Evolutionary conservation across 2,329 filamentous ascomycete species (phyloP).

Genomic region (Aciculosporium take): DNA sequence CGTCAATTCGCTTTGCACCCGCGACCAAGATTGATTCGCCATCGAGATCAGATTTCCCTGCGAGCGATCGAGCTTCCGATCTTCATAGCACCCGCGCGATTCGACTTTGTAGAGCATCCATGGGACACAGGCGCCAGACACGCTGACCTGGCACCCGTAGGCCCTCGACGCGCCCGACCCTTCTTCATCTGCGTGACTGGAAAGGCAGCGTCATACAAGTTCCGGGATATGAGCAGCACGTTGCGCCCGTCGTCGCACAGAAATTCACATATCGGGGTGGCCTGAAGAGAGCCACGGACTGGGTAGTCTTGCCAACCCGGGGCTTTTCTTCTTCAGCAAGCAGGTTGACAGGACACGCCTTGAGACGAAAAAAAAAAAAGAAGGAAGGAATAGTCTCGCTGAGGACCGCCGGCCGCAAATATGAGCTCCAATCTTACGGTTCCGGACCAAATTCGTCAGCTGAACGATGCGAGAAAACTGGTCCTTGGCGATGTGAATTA

Average conservation of each 20-base stretch:
- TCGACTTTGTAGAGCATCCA: not conserved
- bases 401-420: conserved; percentile 26
- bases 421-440: conserved; percentile 41
- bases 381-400: not conserved
- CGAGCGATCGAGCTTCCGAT: not conserved
- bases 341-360: not conserved
- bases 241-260: not conserved
- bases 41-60: not conserved
- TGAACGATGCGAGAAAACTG: conserved; percentile 79
- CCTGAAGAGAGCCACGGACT: too few species aligned
- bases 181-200: not conserved
- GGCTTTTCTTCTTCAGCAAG: not conserved
- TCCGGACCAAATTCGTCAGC: conserved; percentile 68
- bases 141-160: conserved; percentile 1
- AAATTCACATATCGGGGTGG: not conserved
- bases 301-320: not conserved
- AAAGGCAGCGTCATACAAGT: not conserved
- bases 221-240: not conserved
- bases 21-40: not conserved
- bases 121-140: conserved; percentile 3
- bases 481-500: conserved; percentile 76
- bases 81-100: not conserved
- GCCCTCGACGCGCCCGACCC: conserved; percentile 1
- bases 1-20: not conserved
- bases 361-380: not conserved